A percentile compares a stretch with the other conserved stretches of the same genome.
Conservation (phyloP, 2,329 filamentous ascomycete species). For the Fusarium longipes region DNA sequence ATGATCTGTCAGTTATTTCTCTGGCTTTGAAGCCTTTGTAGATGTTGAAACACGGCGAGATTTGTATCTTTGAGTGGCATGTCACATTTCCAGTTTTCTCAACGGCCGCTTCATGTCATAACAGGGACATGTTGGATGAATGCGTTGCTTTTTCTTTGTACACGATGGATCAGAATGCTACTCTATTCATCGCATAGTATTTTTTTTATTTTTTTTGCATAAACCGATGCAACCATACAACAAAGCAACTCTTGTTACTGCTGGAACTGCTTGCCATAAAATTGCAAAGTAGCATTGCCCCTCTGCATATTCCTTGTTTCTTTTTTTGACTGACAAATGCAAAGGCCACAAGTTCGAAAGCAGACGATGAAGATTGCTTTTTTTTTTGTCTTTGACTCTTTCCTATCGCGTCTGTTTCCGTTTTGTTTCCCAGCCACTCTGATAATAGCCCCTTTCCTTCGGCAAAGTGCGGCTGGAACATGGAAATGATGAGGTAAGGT, state of each 20-base stretch:
- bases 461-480: neutral
- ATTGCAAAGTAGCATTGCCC: neutral
- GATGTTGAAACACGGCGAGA: neutral
- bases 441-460: neutral
- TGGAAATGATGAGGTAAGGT: constrained; percentile 11
- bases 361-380: neutral
- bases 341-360: neutral
- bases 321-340: neutral
- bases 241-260: neutral
- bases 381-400: neutral
- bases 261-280: neutral
- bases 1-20: neutral
- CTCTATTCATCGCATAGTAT: neutral
- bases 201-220: neutral
- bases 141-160: neutral
- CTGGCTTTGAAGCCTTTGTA: neutral
- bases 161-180: neutral
- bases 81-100: neutral
- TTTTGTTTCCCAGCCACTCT: neutral
- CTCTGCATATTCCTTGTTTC: neutral
- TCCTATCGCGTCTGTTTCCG: neutral
- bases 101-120: neutral
- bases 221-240: neutral
- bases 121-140: neutral
- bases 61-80: neutral